Base-by-base conservation (phyloP, 176 grass and related monocot genomes). In the Eleusine coracana region DNA sequence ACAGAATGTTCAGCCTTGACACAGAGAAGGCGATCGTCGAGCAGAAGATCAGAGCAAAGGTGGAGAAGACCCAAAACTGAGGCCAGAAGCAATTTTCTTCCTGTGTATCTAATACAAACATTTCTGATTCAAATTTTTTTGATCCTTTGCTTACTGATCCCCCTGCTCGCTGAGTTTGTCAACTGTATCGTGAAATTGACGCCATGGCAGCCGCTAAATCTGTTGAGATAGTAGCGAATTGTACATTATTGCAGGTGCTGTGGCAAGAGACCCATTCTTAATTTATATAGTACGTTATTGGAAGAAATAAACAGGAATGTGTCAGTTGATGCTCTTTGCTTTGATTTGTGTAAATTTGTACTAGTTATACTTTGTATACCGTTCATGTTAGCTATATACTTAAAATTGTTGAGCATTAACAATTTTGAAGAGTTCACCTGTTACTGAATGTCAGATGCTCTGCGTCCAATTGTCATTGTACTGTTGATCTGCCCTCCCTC, bases 31-130 rank as follows among this genome's bases (percentile, higher is more conserved):
- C 84, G 0, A 85, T 97, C 42, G 72, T 97, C 1, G 91, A 97
- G 84, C 86, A 91, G 81, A 97, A 97, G 82, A 91, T 97, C 83
- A 97, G 93, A 70, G 94, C 94, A 0, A 97, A 97, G 91, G 94
- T 93, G 75, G 94, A 97, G 84, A 97, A 97, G 73, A 78, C 74
- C 75, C 91, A 97, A 85, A 89, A 28, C 59, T 97, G 86, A 97
- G 74, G 54, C 49, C 48, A 65, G 36, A 82, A 25, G 15, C 60
- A 74, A 49, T 54, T 84, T 50, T 80, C 62, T 52, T 34, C 52
- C 56, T 80, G 61, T 91, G 82, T 86, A 92, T 84, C 68, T 89
- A 78, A 78, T 72, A 31, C 75, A 75, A 9, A 76, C 45, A 79
- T 81, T 84, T 84, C 71, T 42, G 75, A 82, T 88, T 81, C 71